phyloP scores from a whole-genome alignment of 2,329 filamentous ascomycete species.

The Dactylellina leptospora region DNA sequence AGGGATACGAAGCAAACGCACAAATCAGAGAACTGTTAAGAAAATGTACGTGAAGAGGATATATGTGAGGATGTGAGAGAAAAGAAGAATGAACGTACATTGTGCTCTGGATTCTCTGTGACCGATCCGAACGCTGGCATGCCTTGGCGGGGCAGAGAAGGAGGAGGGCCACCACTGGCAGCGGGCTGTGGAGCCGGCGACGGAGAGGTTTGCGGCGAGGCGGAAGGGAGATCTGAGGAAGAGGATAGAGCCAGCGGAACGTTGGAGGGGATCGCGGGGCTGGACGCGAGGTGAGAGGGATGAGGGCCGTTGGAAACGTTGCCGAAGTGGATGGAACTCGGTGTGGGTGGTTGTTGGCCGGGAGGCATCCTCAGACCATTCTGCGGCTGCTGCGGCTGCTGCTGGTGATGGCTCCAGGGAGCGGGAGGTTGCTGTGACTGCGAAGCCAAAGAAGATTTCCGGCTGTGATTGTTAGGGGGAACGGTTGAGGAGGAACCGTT shows the following conservation, averaged over 20 bases:
- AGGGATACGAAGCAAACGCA: neutral
- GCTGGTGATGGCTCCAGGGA: slow-evolving; percentile 23
- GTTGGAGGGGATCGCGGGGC: slow-evolving; percentile 67
- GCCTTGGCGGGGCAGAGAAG: slow-evolving; percentile 64
- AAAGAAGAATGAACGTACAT: slow-evolving; percentile 32
- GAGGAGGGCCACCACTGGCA: slow-evolving; percentile 81
- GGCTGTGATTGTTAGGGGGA: slow-evolving; percentile 72
- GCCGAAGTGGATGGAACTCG: slow-evolving; percentile 77
- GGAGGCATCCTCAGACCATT: slow-evolving; percentile 64
- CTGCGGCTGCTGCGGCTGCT: slow-evolving; percentile 60
- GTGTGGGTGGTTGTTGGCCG: slow-evolving; percentile 77
- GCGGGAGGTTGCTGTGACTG: slow-evolving; percentile 31
- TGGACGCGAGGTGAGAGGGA: slow-evolving; percentile 65
- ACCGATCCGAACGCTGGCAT: slow-evolving; percentile 56
- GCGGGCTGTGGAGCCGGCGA: slow-evolving; percentile 91
- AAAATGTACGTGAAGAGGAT: neutral
- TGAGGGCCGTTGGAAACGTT: slow-evolving; percentile 70
- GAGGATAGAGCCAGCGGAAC: slow-evolving; percentile 61
- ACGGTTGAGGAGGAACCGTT: slow-evolving; percentile 70
- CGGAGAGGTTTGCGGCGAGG: slow-evolving; percentile 86
- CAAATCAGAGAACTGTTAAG: neutral
- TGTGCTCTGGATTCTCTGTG: slow-evolving; percentile 31
- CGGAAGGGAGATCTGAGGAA: slow-evolving; percentile 72
- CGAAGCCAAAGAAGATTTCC: slow-evolving; percentile 80
- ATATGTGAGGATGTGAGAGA: slow-evolving; percentile 54